Percentiles rank a stretch among this genome's conserved stretches.
Conservation (phyloP, 495 filamentous ascomycete genomes). For the Astrothelium macrocarpum region DNA sequence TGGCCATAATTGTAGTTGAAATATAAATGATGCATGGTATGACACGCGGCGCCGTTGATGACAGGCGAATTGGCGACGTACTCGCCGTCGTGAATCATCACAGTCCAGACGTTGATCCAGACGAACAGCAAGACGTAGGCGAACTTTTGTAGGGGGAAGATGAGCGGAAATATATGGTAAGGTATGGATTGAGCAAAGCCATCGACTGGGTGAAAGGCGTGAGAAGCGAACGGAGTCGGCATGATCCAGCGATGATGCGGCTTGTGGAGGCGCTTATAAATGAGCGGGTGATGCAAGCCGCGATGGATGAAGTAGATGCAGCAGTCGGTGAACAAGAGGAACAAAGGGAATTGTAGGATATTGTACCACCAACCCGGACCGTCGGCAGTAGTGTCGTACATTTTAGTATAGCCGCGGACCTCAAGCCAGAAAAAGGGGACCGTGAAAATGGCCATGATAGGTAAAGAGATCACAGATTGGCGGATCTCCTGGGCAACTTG, state of each 20-base stretch:
- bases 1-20: constrained; percentile 99
- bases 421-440: constrained; percentile 75
- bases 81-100: constrained; percentile 96
- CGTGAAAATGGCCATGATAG: constrained; percentile 75
- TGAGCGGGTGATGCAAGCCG: constrained; percentile 66
- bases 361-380: constrained; percentile 71
- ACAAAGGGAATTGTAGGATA: constrained; percentile 79
- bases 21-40: constrained; percentile 94
- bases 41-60: constrained; percentile 92
- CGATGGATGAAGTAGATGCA: constrained; percentile 95
- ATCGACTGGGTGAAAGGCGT: constrained; percentile 93
- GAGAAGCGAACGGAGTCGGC: constrained; percentile 85
- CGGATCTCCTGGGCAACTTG: constrained; percentile 79
- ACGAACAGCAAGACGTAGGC: constrained; percentile 78
- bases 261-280: constrained; percentile 91
- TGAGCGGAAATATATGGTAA: constrained; percentile 87
- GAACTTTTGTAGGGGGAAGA: constrained; percentile 88
- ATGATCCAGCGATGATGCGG: constrained; percentile 99
- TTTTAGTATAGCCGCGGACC: constrained; percentile 73
- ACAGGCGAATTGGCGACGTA: constrained; percentile 81
- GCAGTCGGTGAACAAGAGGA: constrained; percentile 87
- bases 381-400: constrained; percentile 68
- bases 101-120: constrained; percentile 96
- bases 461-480: constrained; percentile 66
- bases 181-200: constrained; percentile 87